A percentile compares a stretch with the other conserved stretches of the same genome.
Conservation (phyloP, 2,329 filamentous ascomycete genomes). For the Penicillium sp. region DNA sequence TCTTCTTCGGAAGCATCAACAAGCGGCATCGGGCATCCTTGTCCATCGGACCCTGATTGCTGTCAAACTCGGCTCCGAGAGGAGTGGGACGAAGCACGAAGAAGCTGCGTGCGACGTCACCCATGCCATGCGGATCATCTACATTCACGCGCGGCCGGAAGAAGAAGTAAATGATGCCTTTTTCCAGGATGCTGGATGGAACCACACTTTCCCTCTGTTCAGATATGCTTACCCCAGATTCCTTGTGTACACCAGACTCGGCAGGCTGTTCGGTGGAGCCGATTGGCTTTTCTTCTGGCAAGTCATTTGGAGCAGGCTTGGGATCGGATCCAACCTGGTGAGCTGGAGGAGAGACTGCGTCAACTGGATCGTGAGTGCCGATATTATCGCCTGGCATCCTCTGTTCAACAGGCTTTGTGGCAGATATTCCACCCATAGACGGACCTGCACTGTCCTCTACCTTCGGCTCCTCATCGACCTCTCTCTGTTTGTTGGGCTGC, state of each 20-base stretch:
- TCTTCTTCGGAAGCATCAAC: constrained; percentile 80
- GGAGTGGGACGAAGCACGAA: constrained; percentile 75
- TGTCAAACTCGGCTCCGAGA: constrained; percentile 65
- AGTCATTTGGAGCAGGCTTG: neutral
- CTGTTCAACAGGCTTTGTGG: constrained; percentile 3
- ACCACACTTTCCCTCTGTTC: constrained; percentile 52
- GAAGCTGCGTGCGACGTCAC: constrained; percentile 75
- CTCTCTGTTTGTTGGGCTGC: constrained; percentile 40
- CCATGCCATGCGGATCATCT: constrained; percentile 65
- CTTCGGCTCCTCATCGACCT: constrained; percentile 26
- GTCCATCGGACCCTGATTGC: constrained; percentile 50
- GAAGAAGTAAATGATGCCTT: constrained; percentile 90
- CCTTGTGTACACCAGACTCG: constrained; percentile 19
- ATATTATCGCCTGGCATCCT: constrained; percentile 15
- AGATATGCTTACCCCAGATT: constrained; percentile 51
- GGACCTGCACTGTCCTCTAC: constrained; percentile 16
- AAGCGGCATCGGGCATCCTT: constrained; percentile 66
- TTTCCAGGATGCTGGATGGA: constrained; percentile 71
- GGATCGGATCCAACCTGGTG: neutral
- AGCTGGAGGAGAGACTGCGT: constrained; percentile 4
- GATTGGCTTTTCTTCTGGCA: neutral
- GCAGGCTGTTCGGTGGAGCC: constrained; percentile 3
- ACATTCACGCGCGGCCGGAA: constrained; percentile 73
- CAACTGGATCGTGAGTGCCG: neutral
- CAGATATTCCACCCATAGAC: neutral